phyloP scores from a whole-genome alignment of 1,139 yeast genomes.

The Scheffersomyces quercinus region DNA sequence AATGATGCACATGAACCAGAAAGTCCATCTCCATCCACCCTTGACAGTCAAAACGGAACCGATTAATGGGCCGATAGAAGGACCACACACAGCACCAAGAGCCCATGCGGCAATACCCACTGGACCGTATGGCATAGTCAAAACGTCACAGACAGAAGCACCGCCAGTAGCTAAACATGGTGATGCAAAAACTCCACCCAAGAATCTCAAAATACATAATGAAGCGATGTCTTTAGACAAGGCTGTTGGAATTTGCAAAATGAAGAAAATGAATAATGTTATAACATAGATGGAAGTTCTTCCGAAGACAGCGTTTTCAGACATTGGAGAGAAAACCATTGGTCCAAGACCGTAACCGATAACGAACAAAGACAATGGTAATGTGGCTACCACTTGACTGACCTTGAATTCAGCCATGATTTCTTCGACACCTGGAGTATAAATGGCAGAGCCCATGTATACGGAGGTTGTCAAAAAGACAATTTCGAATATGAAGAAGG shows the following conservation, averaged over 20 bases:
- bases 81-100: conserved; percentile 38
- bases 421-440: conserved; percentile 51
- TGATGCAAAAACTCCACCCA: conserved; percentile 37
- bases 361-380: conserved; percentile 39
- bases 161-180: conserved; percentile 42
- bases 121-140: conserved; percentile 28
- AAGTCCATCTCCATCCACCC: conserved; percentile 40
- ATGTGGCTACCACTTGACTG: conserved; percentile 24
- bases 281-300: conserved; percentile 42
- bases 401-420: conserved; percentile 30
- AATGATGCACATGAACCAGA: conserved; percentile 38
- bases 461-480: conserved; percentile 51
- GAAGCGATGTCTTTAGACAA: conserved; percentile 30
- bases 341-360: conserved; percentile 44
- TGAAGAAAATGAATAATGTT: conserved; percentile 29
- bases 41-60: conserved; percentile 32
- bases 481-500: conserved; percentile 38
- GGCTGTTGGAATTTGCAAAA: conserved; percentile 35
- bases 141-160: conserved; percentile 34
- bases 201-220: conserved; percentile 31
- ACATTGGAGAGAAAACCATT: conserved; percentile 38
- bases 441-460: conserved; percentile 63
- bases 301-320: conserved; percentile 50
- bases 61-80: conserved; percentile 38
- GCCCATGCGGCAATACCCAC: conserved; percentile 37